These are phyloP conservation scores for Fusarium sp. DNA, from an alignment of 2,329 filamentous ascomycete genomes.

Conservation along the genomic window DNA sequence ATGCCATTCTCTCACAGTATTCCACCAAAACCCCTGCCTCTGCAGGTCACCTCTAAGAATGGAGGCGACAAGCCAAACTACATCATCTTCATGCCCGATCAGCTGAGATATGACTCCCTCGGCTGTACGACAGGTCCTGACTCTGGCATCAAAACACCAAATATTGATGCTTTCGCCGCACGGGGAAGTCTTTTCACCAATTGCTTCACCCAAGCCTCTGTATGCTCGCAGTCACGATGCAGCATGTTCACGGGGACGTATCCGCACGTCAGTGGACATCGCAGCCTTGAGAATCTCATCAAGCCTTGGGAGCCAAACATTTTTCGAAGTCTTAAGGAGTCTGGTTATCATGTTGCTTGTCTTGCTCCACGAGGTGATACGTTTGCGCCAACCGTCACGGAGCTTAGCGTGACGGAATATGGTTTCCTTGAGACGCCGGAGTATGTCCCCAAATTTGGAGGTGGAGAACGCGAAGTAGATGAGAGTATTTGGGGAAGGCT, in stretches of 20 bases:
- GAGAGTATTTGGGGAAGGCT: conserved; percentile 54
- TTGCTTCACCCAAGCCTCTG: conserved; percentile 59
- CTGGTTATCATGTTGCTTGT: conserved; percentile 61
- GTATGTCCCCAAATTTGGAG: conserved; percentile 49
- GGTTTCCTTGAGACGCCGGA: conserved; percentile 57
- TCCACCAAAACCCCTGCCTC: conserved; percentile 39
- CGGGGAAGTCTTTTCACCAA: conserved; percentile 58
- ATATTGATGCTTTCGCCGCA: conserved; percentile 56
- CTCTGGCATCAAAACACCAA: conserved; percentile 51
- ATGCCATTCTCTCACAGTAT: conserved; percentile 23
- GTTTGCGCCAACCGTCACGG: conserved; percentile 58
- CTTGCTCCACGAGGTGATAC: conserved; percentile 57
- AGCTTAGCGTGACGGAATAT: conserved; percentile 59
- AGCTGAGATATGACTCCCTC: conserved; percentile 59
- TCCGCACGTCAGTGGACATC: conserved; percentile 59
- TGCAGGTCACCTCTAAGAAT: conserved; percentile 43
- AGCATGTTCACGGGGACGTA: conserved; percentile 62
- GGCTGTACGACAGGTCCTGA: conserved; percentile 49
- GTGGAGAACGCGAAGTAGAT: conserved; percentile 34
- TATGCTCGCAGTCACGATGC: conserved; percentile 60
- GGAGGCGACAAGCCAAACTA: conserved; percentile 51
- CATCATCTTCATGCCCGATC: conserved; percentile 62
- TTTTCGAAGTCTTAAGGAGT: conserved; percentile 57
- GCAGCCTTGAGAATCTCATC: conserved; percentile 60
- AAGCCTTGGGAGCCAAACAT: conserved; percentile 63